A percentile compares a stretch with the other conserved stretches of the same genome.
Evolutionary conservation across 1,284 basidiomycete genomes (phyloP).

Genomic region (Xerocomus nothofagi): DNA sequence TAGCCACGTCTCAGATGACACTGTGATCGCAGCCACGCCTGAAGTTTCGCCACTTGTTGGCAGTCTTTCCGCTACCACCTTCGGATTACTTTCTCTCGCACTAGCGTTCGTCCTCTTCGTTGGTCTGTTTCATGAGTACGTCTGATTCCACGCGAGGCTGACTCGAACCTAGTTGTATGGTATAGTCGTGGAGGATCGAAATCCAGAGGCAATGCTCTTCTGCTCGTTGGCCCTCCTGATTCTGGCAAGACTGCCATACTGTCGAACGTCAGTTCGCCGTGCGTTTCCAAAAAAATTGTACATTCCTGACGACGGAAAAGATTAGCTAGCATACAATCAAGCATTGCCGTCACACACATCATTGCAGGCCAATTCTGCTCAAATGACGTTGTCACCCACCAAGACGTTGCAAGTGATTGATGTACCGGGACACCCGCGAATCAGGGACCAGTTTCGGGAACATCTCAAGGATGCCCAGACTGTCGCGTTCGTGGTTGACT

Average conservation of each 20-base stretch:
- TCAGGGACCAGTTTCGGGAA: constrained; percentile 69
- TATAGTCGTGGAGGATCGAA: constrained; percentile 45
- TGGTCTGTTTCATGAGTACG: constrained; percentile 22
- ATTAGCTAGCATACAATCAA: constrained; percentile 62
- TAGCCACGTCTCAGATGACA: constrained; percentile 1
- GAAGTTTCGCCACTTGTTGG: constrained; percentile 23
- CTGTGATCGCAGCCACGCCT: constrained; percentile 6
- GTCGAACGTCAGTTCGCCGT: constrained; percentile 43
- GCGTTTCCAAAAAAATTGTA: constrained; percentile 25
- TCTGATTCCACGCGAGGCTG: constrained; percentile 7
- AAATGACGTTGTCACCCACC: constrained; percentile 42
- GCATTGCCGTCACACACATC: constrained; percentile 70
- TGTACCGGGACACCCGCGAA: constrained; percentile 75
- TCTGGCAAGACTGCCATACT: constrained; percentile 75
- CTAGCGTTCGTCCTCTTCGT: constrained; percentile 22
- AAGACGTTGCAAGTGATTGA: constrained; percentile 60
- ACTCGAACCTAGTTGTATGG: constrained; percentile 37
- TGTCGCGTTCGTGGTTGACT: constrained; percentile 74
- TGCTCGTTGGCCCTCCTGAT: constrained; percentile 70
- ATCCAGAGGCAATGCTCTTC: constrained; percentile 53
- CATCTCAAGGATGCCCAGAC: constrained; percentile 59
- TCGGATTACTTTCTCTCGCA: constrained; percentile 28
- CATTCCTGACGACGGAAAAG: constrained; percentile 24
- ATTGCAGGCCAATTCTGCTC: constrained; percentile 64
- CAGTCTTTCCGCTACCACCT: constrained; percentile 21